phyloP scores from a whole-genome alignment of 1,284 basidiomycete species.

The Wallemia hederae region DNA sequence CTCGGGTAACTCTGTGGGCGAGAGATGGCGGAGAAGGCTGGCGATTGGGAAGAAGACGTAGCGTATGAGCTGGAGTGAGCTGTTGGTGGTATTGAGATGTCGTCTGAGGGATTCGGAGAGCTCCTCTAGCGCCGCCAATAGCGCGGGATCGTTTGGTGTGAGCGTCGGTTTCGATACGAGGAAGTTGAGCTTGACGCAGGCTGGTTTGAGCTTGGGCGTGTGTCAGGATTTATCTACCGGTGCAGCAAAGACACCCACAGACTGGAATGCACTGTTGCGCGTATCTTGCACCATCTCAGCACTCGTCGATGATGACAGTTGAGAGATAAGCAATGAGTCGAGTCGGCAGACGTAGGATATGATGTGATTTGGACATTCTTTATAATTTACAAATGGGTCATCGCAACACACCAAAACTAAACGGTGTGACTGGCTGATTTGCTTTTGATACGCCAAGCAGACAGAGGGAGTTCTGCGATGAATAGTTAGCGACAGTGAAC shows the following conservation, averaged over 20 bases:
- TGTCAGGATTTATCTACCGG: not conserved
- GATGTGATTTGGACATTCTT: not conserved
- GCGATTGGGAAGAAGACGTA: constrained; percentile 68
- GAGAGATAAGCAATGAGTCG: no score
- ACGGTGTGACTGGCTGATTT: not conserved
- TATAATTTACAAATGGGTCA: not conserved
- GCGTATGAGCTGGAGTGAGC: constrained; percentile 30
- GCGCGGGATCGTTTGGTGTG: constrained; percentile 22
- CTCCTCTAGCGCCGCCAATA: constrained; percentile 26
- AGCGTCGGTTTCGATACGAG: constrained; percentile 29
- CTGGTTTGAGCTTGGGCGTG: constrained; percentile 31
- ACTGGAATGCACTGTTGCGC: not conserved
- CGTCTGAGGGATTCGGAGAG: constrained; percentile 21
- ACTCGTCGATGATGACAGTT: not conserved
- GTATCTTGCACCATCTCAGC: not conserved
- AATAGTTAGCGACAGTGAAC: not conserved
- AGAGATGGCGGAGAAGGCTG: constrained; percentile 42
- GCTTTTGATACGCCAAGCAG: not conserved
- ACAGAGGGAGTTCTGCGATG: not conserved
- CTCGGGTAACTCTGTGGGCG: constrained; percentile 36
- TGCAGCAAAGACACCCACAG: not conserved
- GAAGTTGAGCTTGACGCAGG: constrained; percentile 46
- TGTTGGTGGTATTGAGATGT: not conserved
- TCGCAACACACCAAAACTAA: not conserved
- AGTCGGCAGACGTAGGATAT: not conserved